Evolutionary conservation across 495 filamentous ascomycete genomes (phyloP), one percentile per base, ranked within the genome.

Genomic region (Zalerion maritima): DNA sequence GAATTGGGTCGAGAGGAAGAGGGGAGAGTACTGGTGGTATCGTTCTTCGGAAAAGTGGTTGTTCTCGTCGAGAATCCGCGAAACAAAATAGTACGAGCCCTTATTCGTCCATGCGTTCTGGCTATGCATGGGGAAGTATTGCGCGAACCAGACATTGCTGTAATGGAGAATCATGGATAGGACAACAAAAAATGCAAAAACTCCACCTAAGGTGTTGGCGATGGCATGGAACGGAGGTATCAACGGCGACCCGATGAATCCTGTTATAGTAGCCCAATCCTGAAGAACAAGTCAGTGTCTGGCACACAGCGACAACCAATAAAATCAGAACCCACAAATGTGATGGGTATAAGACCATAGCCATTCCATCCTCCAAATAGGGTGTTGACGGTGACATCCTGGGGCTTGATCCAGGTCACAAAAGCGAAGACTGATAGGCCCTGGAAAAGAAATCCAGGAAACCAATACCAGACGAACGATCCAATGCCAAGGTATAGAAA

Each of bases 171-270:
- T 67, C 42, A 55, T 50, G 16, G 61, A 67, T 20, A 54, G 43
- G 35, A 65, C 45, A 35, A 66, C 53, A 46, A 52, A 72, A 44
- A 64, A 74, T 22, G 62, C 30, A 7, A 69, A 38, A 17, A 74
- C 52, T 21, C 70, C 70, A 16, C 53, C 57, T 13, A 75, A 43
- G 21, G 71, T 68, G 37, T 74, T 77, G 41, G 60, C 55, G 14
- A 71, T 64, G 19, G 71, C 71, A 42, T 79, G 69, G 57, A 75
- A 77, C 2, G 76, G 75, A 5, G 75, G 60, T 29, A 81, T 74
- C 20, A 83, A 55, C 2, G 77, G 77, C 17, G 71, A 75, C 29
- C 60, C 60, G 32, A 72, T 65, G 47, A 75, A 83, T 6, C 65
- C 72, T 1, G 70, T 65, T 33, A 81, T 56, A 29, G 62, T 50